Evolutionary conservation across 2,329 filamentous ascomycete species (phyloP), one percentile per base, ranked within the genome.

Genomic region (Uncinocarpus reesii): DNA sequence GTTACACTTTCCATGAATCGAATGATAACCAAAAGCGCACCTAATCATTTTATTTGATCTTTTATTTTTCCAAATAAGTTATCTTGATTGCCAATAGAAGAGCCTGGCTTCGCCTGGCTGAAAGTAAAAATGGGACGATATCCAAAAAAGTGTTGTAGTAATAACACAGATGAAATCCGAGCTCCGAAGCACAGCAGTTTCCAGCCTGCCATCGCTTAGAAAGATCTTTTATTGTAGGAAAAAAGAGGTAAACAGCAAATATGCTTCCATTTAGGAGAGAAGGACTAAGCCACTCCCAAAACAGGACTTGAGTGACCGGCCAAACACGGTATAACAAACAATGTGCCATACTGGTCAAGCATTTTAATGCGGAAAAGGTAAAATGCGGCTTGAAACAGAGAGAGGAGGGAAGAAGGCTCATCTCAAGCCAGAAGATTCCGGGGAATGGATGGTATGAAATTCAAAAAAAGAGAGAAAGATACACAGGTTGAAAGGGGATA

Each of bases 161-260:
- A 43, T 15, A 34, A 24, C 41, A 43, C 24, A 34, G 28, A 43
- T 2, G 29, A 43, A 43, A 15, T 15, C 11, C 11, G 34, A 43
- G 15, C 5, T 2, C n/a, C 23, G 26, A 18, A 23, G 13, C 20
- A 11, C 23, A 43, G 16, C 41, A 34, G 41, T 34, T 16, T 10
- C 41, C 41, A 32, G 41, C 28, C 41, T 43, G 41, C 26, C 36
- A 24, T 24, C 10, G 21, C 36, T 40, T 37, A 23, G 20, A 37
- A 23, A 11, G 18, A 2, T 11, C 13, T 1, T 23, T 3, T 37
- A 20, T 13, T 16, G 23, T 21, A 23, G 18, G 32, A 6, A 11
- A 10, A 29, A 29, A 6, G 7, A 11, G 26, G n/a, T 37, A 37
- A 23, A 13, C 32, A 4, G 10, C 10, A 37, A 23, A 23, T 23